Evolutionary conservation across 192 early-diverging fungal genomes (phyloP), one percentile per base, ranked within the genome.

Genomic region (Entomortierella beljakovae): DNA sequence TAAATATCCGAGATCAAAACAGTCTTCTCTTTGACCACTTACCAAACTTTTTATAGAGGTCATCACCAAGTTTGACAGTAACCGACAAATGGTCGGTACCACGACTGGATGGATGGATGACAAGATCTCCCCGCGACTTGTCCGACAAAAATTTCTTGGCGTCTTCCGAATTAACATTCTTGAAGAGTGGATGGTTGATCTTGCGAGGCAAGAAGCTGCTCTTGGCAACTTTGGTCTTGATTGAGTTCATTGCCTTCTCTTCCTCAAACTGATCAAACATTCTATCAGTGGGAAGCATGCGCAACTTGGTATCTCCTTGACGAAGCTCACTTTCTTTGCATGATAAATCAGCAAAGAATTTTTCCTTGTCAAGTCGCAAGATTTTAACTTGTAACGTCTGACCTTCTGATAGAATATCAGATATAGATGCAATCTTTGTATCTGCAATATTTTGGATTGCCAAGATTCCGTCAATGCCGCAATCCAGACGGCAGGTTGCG

Each of bases 61-160:
- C 90, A 23, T 96, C 93, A 50, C 85, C 92, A 8, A 97, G 89
- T 71, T 98, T 98, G 93, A 95, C 97, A 20, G 95, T 98, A 23
- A 98, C 91, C 1, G 94, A 91, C 16, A 99, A 86, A 68, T 96
- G 95, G 80, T 95, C 89, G 25, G 88, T 80, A n/a, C 95, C 95
- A 16, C 92, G 91, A 8, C 93, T 94, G 23, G 97, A 98, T 6
- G 96, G 95, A 11, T 97, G 89, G 60, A 99, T 93, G 4, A 99
- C 92, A 20, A 92, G 80, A 48, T 92, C 89, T 23, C 97, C 98
- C 15, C 85, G 80, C 22, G 84, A 85, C 29, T 92, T 85, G 18
- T 82, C 79, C 20, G 85, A 84, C 65, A 98, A 77, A 51, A 91
- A 92, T 64, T 88, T 77, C 70, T 91, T 89, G 6, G 96, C 96